Evolutionary conservation across 2,329 filamentous ascomycete genomes (phyloP).

Genomic region (Chaetoscypha palmicola): DNA sequence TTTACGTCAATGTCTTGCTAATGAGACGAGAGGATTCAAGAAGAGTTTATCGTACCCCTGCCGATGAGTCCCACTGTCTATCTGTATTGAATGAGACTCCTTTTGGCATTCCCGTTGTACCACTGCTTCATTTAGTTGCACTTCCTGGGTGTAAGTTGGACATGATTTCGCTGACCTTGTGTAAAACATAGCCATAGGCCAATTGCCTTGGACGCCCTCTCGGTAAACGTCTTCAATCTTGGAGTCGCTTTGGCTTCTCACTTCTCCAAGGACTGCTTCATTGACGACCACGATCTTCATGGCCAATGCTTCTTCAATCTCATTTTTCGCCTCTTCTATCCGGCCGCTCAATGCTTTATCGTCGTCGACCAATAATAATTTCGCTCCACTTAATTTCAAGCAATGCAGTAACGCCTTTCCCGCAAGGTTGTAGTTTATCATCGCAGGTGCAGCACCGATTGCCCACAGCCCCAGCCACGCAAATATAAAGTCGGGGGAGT

Average conservation of each 20-base stretch:
- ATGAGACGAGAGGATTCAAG: background rate
- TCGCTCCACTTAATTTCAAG: conserved; percentile 49
- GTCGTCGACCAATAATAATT: conserved; percentile 52
- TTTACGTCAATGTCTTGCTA: background rate
- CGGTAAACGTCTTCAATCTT: conserved; percentile 51
- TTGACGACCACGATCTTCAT: conserved; percentile 52
- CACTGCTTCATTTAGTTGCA: conserved; percentile 36
- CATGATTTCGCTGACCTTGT: conserved; percentile 49
- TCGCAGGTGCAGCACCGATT: conserved; percentile 61
- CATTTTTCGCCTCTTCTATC: conserved; percentile 49
- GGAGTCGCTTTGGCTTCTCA: conserved; percentile 40
- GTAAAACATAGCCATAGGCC: conserved; percentile 61
- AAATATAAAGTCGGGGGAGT: conserved; percentile 60
- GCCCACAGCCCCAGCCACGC: conserved; percentile 58
- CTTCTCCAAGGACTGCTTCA: conserved; percentile 38
- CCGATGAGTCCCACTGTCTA: conserved; percentile 29
- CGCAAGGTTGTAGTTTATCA: conserved; percentile 64
- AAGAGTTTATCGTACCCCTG: background rate
- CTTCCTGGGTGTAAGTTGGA: background rate
- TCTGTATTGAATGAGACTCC: conserved; percentile 54
- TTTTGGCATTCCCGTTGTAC: conserved; percentile 71
- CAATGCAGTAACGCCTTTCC: conserved; percentile 60
- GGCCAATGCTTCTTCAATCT: conserved; percentile 39
- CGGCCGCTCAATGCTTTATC: conserved; percentile 46
- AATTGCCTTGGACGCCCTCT: conserved; percentile 41